Base-by-base conservation (phyloP, 2,329 filamentous ascomycete species). In the Botrytis porri region DNA sequence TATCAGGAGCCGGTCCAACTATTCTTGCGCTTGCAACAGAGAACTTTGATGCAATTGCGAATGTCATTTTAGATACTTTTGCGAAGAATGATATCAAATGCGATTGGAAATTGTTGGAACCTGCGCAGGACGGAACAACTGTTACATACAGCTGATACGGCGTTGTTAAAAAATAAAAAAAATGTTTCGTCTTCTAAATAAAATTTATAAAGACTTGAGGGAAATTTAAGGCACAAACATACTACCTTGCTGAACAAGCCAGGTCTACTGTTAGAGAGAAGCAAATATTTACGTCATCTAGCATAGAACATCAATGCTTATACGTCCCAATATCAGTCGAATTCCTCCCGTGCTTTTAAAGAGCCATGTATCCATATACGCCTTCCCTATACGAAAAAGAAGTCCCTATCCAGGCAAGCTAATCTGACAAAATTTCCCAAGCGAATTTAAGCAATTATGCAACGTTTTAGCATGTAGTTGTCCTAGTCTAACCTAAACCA, bases 1-100 rank as follows among this genome's bases (percentile, higher is more conserved):
- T 99, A 39, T 98, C 95, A 0, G 96, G 96, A 32, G 96, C 96
- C 12, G 96, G 96, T 0, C 96, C 96, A 35, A 98, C 95, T 41
- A 98, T 99, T 76, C 86, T 99, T 62, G 96, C 95, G 5, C 87
- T 99, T 59, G 96, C 96, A 2, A 98, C 95, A 2, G 87, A 91
- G 77, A 93, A 97, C 84, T 98, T 98, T 81, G 91, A 94, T 74
- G 86, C 89, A 73, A 98, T 99, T 78, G 95, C 96, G 4, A 84
- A 90, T 69, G 89, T 90, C 80, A 94, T 97, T 78, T 90, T 97
- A 74, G 84, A 85, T 48, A 88, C 90, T 79, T 95, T 98, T 84
- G 87, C 88, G 78, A 83, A 88, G 70, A 88, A 94, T 82, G 85
- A 88, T 77, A 93, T 98, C 78, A 86, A 87, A 41, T 98, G 95